phyloP scores from a whole-genome alignment of 106 monocot species.

The Dioscorea alata region DNA sequence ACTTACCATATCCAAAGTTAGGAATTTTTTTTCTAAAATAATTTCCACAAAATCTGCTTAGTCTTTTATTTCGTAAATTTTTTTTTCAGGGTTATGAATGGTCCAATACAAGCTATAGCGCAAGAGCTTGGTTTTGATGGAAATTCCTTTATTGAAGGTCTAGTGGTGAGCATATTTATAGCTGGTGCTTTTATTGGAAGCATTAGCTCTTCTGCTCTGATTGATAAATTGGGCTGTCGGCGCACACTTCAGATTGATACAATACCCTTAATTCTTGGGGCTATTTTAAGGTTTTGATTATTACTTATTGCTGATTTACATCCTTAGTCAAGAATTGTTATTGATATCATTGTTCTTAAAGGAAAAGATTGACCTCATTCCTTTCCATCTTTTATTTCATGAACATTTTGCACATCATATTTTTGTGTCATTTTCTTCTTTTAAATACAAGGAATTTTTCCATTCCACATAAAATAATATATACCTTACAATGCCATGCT shows the following conservation, averaged over 20 bases:
- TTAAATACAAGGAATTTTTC: not conserved
- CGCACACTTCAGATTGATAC: constrained; percentile 71
- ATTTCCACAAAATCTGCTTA: no score
- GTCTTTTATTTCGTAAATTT: no score
- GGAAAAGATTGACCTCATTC: not conserved
- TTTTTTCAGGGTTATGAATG: constrained; percentile 82
- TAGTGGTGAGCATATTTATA: constrained; percentile 95
- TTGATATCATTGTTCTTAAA: no score
- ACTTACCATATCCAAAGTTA: no score
- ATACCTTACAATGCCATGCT: not conserved
- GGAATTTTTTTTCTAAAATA: no score
- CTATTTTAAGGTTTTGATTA: constrained; percentile 58
- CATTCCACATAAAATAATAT: not conserved
- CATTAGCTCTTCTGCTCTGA: constrained; percentile 44
- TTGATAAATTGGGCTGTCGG: constrained; percentile 68
- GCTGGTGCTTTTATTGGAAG: constrained; percentile 90
- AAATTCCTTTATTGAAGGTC: constrained; percentile 82
- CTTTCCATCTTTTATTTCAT: not conserved
- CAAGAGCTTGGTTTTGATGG: constrained; percentile 78
- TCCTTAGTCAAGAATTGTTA: no score
- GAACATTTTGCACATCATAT: not conserved
- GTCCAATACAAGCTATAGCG: constrained; percentile 79
- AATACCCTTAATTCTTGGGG: constrained; percentile 71
- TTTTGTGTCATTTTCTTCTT: not conserved
- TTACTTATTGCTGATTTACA: not conserved